Conservation (phyloP, 441 rosid species). For the Macaranga tanarius region DNA sequence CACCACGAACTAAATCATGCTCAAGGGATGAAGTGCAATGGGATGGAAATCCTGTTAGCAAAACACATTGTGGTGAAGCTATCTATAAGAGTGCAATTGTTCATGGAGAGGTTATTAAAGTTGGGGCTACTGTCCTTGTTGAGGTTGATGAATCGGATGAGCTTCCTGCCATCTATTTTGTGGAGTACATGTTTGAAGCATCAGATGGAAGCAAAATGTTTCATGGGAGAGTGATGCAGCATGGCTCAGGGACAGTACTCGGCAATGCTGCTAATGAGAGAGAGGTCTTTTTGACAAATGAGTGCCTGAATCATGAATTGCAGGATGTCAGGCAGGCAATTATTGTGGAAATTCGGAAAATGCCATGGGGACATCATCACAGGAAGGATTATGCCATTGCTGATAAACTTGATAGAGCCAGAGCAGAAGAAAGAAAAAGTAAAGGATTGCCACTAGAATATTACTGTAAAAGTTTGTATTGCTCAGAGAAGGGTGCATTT, state of each 20-base stretch:
- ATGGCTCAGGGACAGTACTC: slow-evolving; percentile 68
- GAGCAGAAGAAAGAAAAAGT: slow-evolving; percentile 66
- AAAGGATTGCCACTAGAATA: slow-evolving; percentile 66
- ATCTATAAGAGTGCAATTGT: slow-evolving; percentile 54
- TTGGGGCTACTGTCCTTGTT: slow-evolving; percentile 53
- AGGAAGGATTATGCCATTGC: slow-evolving; percentile 42
- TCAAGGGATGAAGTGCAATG: slow-evolving; percentile 44
- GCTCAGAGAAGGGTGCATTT: slow-evolving; percentile 85
- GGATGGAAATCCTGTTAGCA: slow-evolving; percentile 51
- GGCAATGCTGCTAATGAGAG: slow-evolving; percentile 69
- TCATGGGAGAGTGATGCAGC: slow-evolving; percentile 66
- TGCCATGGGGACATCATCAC: slow-evolving; percentile 74
- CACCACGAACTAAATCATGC: slow-evolving; percentile 29
- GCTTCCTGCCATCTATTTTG: slow-evolving; percentile 50
- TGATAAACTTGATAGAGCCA: slow-evolving; percentile 56
- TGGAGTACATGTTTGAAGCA: slow-evolving; percentile 78
- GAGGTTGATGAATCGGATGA: slow-evolving; percentile 46
- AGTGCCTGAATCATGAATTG: slow-evolving; percentile 53
- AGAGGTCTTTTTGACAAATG: slow-evolving; percentile 64
- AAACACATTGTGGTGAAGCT: slow-evolving; percentile 48
- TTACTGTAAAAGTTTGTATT: slow-evolving; percentile 74
- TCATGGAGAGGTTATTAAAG: slow-evolving; percentile 47
- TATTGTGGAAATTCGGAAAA: slow-evolving; percentile 43
- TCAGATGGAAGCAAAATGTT: slow-evolving; percentile 54
- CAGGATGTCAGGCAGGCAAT: slow-evolving; percentile 48